Evolutionary conservation across 495 filamentous ascomycete genomes (phyloP), one percentile per base, ranked within the genome.

Genomic region (Neurospora pannonica): DNA sequence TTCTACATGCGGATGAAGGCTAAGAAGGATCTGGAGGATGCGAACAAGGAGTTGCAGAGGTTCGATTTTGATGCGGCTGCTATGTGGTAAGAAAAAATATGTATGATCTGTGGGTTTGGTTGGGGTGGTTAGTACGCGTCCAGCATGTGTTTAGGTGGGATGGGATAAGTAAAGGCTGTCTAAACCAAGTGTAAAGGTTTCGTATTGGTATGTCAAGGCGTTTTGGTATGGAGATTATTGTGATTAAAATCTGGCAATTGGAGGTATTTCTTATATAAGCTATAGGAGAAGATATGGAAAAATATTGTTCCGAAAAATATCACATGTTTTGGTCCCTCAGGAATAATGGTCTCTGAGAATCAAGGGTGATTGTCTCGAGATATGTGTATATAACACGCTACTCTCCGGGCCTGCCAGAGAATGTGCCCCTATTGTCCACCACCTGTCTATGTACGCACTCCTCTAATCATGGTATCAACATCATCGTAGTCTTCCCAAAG

Each of bases 1-100:
- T 99, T 98, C 84, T 99, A 99, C 80, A 99, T 98, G 96, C 91
- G 96, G 5, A 99, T 99, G 96, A 99, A 99, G 86, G 95, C 94
- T 36, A 97, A 97, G 89, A 99, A 98, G 85, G 96, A 99, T 81
- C 90, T 98, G 60, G 94, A 98, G 82, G 96, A 99, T 85, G 90
- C 89, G 4, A 94, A 94, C 74, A 97, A 93, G 86, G 97, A 99
- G 80, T 77, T 98, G 79, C 88, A 87, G 80, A 85, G 96, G 79
- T 99, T 98, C 85, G 96, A 99, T 86, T 88, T 89, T 76, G 96
- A 97, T 82, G 82, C 84, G 76, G 84, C 85, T 46, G 85, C 85
- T 78, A 77, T 88, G 43, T 85, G 83, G 85, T 85, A 73, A 81
- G 7, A 62, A 24, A n/a, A 39, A 5, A 54, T 70, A 7, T 31